phyloP scores from a whole-genome alignment of 129 eudicot genomes.

The Flaveria sonorensis region DNA sequence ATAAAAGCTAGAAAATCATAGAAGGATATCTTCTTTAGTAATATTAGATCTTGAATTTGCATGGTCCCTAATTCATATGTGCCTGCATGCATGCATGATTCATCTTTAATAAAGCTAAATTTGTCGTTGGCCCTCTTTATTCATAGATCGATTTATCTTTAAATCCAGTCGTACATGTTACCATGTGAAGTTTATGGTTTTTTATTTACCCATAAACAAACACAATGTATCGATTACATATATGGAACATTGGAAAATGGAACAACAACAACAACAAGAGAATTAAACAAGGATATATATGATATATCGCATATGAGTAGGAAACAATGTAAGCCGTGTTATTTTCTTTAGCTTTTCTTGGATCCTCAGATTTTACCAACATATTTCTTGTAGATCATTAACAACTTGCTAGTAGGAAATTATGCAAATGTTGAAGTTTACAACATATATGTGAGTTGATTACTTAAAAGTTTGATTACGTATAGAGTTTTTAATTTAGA shows the following conservation, averaged over 20 bases:
- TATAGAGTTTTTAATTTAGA: too few relatives aligned
- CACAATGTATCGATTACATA: background rate
- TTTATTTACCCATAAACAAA: conserved; percentile 1
- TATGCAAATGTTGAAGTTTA: too few relatives aligned
- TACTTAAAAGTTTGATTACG: too few relatives aligned
- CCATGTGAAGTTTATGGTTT: conserved; percentile 5
- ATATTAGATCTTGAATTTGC: conserved; percentile 9
- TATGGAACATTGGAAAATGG: background rate
- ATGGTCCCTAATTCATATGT: conserved; percentile 15
- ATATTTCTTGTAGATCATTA: too few relatives aligned
- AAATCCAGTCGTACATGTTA: conserved; percentile 11
- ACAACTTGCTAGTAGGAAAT: too few relatives aligned
- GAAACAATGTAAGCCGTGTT: too few relatives aligned
- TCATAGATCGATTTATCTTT: conserved; percentile 17
- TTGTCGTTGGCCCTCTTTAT: conserved; percentile 28
- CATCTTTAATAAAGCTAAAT: conserved; percentile 36
- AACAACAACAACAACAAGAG: background rate
- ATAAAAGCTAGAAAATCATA: conserved; percentile 4
- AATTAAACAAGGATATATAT: background rate
- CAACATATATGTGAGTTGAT: too few relatives aligned
- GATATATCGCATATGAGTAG: background rate
- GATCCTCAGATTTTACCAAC: too few relatives aligned
- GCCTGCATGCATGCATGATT: conserved; percentile 3
- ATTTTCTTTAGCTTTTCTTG: too few relatives aligned
- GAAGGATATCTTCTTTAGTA: conserved; percentile 19